Evolutionary conservation across 2,329 filamentous ascomycete species (phyloP), one percentile per base, ranked within the genome.

Genomic region (Colletotrichum tabaci): DNA sequence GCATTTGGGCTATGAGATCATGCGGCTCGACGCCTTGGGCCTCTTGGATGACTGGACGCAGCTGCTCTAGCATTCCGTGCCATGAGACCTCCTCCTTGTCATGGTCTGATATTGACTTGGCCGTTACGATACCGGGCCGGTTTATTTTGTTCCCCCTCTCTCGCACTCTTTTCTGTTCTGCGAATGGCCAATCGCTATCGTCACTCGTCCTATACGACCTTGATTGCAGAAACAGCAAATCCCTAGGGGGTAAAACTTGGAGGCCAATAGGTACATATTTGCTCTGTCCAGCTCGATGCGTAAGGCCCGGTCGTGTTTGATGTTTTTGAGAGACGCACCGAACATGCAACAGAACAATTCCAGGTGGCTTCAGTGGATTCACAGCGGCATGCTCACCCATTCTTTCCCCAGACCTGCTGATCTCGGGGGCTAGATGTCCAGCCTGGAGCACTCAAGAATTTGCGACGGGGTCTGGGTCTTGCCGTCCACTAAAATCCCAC

Each of bases 361-460:
- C 30, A 42, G 30, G 35, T 35, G 30, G 60, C 15, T 18, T 23
- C 21, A 38, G 30, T 58, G 44, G 30, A 35, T 26, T 55, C 9
- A 8, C 13, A 23, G 58, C n/a, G 30, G 21, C 26, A 18, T 30
- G 52, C 30, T 5, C 30, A 44, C 44, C n/a, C 44, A 23, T 49
- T 61, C 58, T 23, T 50, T 61, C 58, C 58, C 58, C 58, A 49
- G 44, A 61, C 30, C 44, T 61, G 16, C 26, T 49, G n/a, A 40
- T 61, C 18, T 61, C 49, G 15, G 42, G 49, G 49, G 49, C 21
- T 13, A 30, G 23, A 30, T 26, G 15, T 52, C 15, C 7, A 13
- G 46, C n/a, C 30, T 49, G 46, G 49, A 50, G 21, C 21, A 10
- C 46, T 49, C 42, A 44, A 5, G 21, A 23, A 26, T 50, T n/a